Evolutionary conservation across 148 eudicot genomes (phyloP).

Genomic region (Rhododendron molle): DNA sequence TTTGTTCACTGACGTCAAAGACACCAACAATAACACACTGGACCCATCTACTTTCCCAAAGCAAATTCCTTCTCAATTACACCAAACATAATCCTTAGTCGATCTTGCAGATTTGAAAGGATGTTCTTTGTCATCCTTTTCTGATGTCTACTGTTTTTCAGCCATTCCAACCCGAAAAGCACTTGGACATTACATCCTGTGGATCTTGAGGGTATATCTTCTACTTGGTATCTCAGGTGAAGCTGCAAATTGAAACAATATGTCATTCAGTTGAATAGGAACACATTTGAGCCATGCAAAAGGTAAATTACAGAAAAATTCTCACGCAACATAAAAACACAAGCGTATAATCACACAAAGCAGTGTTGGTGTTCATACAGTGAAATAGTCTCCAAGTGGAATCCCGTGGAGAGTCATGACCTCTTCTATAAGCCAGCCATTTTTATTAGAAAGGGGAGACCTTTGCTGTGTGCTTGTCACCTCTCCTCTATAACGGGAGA

Average conservation of each 20-base stretch:
- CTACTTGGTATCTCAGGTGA: slow-evolving; percentile 74
- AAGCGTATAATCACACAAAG: background rate
- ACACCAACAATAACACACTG: background rate
- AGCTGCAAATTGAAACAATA: slow-evolving; percentile 48
- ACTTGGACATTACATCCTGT: slow-evolving; percentile 66
- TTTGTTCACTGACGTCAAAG: background rate
- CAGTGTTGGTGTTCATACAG: slow-evolving; percentile 35
- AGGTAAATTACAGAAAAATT: background rate
- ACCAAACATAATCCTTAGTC: slow-evolving; percentile 66
- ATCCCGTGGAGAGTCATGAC: slow-evolving; percentile 88
- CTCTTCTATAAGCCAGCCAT: slow-evolving; percentile 89
- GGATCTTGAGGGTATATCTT: slow-evolving; percentile 53
- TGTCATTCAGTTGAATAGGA: background rate
- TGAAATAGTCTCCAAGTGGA: slow-evolving; percentile 83
- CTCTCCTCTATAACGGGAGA: slow-evolving; percentile 85
- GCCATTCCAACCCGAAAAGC: slow-evolving; percentile 74
- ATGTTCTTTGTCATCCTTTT: slow-evolving; percentile 77
- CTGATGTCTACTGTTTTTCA: slow-evolving; percentile 65
- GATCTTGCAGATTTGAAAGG: slow-evolving; percentile 54
- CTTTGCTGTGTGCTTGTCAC: slow-evolving; percentile 88
- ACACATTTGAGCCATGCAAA: background rate
- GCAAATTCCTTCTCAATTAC: slow-evolving; percentile 71
- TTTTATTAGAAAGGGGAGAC: slow-evolving; percentile 60
- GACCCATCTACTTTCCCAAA: slow-evolving; percentile 26
- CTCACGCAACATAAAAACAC: background rate